Evolutionary conservation across 805 yeast species (phyloP), one percentile per base, ranked within the genome.

Genomic region (Zygosaccharomyces rouxii): DNA sequence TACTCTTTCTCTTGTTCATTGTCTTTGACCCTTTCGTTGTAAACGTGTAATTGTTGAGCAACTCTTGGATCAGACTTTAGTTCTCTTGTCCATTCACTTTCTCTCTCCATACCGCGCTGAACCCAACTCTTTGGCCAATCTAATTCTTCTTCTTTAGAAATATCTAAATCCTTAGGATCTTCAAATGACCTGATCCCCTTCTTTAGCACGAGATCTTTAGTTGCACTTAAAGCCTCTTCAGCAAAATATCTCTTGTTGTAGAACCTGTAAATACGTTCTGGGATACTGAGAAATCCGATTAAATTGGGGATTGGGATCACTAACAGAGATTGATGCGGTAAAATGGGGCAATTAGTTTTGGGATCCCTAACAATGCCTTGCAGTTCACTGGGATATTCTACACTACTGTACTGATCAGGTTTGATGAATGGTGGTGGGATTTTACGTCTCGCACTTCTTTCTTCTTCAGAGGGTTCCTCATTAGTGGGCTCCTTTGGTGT

Each of bases 71-170:
- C 98, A 25, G 79, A 79, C 6, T 63, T 71, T 41, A 90, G 70
- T 23, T 84, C 90, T 60, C 81, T 81, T 47, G 84, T 81, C 99
- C 99, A 92, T 64, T 92, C 97, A 54, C 95, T 84, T 35, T 78
- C 71, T 55, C 80, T 84, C 45, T 80, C 85, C 41, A 67, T 63
- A n/a, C 96, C 96, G 50, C 75, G 76, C 55, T 80, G 75, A 29
- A 87, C 85, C 96, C 97, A 92, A 49, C 77, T 76, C 47, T 71
- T 67, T 11, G 97, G 96, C 97, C 97, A 92, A 55, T 87, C 92
- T 5, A 66, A 59, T 62, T 90, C 97, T 64, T 89, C 97, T 37
- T 72, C 80, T 16, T 63, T 60, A 47, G 69, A 76, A 18, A 65
- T 44, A 14, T 68, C 67, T 14, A 68, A 61, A 48, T 80, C 81